These are phyloP conservation scores for Pleurotus djamor DNA, from an alignment of 768 basidiomycete species.

Conservation along the genomic window DNA sequence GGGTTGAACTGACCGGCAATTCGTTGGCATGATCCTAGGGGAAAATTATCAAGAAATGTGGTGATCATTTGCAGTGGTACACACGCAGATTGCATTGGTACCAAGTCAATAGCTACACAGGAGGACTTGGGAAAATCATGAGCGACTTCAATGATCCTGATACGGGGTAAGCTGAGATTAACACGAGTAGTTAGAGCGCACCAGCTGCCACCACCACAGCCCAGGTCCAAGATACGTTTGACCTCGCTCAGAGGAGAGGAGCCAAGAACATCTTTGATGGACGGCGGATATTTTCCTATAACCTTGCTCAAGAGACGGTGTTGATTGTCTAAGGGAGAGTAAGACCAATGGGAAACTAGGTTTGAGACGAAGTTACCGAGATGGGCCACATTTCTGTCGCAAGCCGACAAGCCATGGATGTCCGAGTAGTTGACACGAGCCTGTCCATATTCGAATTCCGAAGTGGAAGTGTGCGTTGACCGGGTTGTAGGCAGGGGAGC, in stretches of 20 bases:
- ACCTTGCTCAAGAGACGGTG: constrained; percentile 61
- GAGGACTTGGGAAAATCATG: constrained; percentile 68
- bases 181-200: constrained; percentile 27
- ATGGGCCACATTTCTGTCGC: constrained; percentile 71
- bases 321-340: constrained; percentile 57
- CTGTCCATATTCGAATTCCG: constrained; percentile 67
- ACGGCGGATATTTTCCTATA: constrained; percentile 67
- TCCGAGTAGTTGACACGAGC: constrained; percentile 77
- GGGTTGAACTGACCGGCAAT: constrained; percentile 51
- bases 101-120: constrained; percentile 75
- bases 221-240: constrained; percentile 71
- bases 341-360: constrained; percentile 5
- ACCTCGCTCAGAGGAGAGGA: constrained; percentile 54
- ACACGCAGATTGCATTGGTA: constrained; percentile 75
- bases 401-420: constrained; percentile 75
- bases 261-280: constrained; percentile 55
- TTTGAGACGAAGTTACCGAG: constrained; percentile 47
- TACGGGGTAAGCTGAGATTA: background rate
- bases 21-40: constrained; percentile 69
- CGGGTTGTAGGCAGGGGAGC: too few species aligned
- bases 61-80: too few species aligned
- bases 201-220: constrained; percentile 84
- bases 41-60: too few species aligned
- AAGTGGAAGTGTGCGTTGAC: too few species aligned
- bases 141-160: constrained; percentile 76